Evolutionary conservation across 345 rosid genomes (phyloP).

Genomic region (Cardamine occulta): DNA sequence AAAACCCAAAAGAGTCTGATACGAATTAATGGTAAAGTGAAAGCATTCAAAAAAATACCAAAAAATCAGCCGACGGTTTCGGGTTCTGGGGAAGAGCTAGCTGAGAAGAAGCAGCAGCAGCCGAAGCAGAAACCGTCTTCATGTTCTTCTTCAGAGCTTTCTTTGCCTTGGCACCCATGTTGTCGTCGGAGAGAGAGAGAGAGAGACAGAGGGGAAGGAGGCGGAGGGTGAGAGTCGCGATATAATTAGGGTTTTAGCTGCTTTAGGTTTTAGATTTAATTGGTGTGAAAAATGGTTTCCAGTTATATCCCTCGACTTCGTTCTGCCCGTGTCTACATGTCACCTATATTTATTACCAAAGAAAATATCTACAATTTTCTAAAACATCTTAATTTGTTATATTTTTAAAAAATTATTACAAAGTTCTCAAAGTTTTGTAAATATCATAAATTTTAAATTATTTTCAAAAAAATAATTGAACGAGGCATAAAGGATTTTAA

Average conservation of each 20-base stretch:
- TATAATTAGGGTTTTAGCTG: conserved; percentile 35
- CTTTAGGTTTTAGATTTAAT: conserved; percentile 9
- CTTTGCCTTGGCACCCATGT: conserved; percentile 77
- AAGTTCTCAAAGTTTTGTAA: too few relatives aligned
- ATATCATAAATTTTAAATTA: too few relatives aligned
- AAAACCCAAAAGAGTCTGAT: background rate
- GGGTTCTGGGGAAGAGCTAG: conserved; percentile 39
- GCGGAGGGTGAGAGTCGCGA: background rate
- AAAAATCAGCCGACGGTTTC: conserved; percentile 61
- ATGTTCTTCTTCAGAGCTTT: conserved; percentile 64
- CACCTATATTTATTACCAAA: background rate
- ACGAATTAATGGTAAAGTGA: background rate
- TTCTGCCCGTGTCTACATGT: background rate
- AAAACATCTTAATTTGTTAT: background rate
- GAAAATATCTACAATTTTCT: background rate
- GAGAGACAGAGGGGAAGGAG: background rate
- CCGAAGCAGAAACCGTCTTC: conserved; percentile 52
- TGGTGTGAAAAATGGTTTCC: background rate
- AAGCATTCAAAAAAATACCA: conserved; percentile 52
- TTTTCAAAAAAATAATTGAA: background rate
- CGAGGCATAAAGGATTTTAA: too few relatives aligned
- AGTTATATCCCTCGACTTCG: background rate
- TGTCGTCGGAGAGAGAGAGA: conserved; percentile 15
- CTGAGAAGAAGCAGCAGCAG: conserved; percentile 36
- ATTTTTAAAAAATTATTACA: too few relatives aligned